phyloP scores from a whole-genome alignment of 352 stramenopile species.

The Phytophthora fragariaefolia region DNA sequence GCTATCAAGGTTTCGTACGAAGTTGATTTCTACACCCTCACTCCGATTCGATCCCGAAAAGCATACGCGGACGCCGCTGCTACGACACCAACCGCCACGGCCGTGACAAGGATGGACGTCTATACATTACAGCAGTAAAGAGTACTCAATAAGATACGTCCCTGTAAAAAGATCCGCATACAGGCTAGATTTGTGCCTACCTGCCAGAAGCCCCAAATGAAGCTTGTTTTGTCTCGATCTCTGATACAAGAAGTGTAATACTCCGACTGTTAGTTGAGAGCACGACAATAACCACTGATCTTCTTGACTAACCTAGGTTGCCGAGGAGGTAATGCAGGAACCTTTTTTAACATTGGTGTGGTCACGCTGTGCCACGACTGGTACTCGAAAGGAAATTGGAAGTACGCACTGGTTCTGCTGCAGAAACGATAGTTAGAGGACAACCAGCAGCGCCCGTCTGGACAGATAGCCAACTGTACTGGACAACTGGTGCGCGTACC shows the following conservation, averaged over 20 bases:
- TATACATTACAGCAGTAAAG: conserved; percentile 19
- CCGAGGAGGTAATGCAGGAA: conserved; percentile 36
- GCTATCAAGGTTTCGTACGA: too few relatives aligned
- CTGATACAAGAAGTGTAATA: conserved; percentile 8
- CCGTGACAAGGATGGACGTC: conserved; percentile 37
- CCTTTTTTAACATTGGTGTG: conserved; percentile 32
- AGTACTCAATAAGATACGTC: neutral
- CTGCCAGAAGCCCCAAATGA: conserved; percentile 29
- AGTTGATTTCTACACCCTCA: neutral
- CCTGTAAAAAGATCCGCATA: too few relatives aligned
- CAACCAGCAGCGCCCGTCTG: too few relatives aligned
- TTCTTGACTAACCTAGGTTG: conserved; percentile 24
- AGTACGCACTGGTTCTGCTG: conserved; percentile 39
- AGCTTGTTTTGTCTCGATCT: conserved; percentile 20
- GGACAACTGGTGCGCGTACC: conserved; percentile 20
- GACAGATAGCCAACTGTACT: neutral
- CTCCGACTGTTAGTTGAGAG: neutral
- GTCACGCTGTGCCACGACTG: conserved; percentile 42
- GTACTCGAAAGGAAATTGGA: conserved; percentile 46
- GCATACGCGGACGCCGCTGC: conserved; percentile 39
- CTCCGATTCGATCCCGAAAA: conserved; percentile 40
- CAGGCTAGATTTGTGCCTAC: conserved; percentile 14
- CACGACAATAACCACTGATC: neutral
- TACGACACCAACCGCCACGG: conserved; percentile 40
- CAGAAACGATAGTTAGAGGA: conserved; percentile 8